Evolutionary conservation across 2,329 filamentous ascomycete species (phyloP), one percentile per base, ranked within the genome.

Genomic region (Calonectria fujianensis): DNA sequence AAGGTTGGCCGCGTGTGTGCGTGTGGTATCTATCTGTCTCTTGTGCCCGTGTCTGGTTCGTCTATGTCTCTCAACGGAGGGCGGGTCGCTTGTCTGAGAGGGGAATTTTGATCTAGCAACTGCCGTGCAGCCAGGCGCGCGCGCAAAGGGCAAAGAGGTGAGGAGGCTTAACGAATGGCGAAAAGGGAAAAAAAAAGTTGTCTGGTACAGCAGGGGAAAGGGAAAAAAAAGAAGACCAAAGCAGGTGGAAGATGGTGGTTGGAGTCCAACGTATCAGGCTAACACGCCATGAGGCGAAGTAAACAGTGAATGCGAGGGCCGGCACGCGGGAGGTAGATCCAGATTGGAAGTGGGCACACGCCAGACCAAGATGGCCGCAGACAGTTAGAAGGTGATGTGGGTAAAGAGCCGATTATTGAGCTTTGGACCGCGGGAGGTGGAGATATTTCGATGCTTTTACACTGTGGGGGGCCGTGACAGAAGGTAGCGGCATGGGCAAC

Each of bases 391-490:
- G 66, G 27, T 66, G 57, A 31, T n/a, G 57, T 69, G 65, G 70
- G 54, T 67, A 72, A 67, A 63, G 37, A 45, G 70, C 31, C 54
- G 66, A 66, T 73, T 37, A 45, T 73, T 65, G 57, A 45, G 39
- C 32, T 31, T 54, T 63, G 57, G 48, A 52, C 54, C 68, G 68
- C 69, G 69, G 61, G 31, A 73, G 64, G 54, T 57, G 65, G 54
- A 69, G 57, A 41, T 72, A 65, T 66, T n/a, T 24, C 35, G 32
- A 41, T 61, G 63, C 31, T 51, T 57, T 61, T 61, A 68, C 70
- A 68, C 70, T 72, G 70, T 72, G 64, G 64, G 69, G 69, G 70
- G 63, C 70, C 24, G 29, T 63, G 41, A 72, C 29, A 39, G 52
- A 18, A 24, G 4, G 45, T 48, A 59, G 70, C 52, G 70, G 70